Base-by-base conservation (phyloP, 345 rosid species). In the Punica granatum region DNA sequence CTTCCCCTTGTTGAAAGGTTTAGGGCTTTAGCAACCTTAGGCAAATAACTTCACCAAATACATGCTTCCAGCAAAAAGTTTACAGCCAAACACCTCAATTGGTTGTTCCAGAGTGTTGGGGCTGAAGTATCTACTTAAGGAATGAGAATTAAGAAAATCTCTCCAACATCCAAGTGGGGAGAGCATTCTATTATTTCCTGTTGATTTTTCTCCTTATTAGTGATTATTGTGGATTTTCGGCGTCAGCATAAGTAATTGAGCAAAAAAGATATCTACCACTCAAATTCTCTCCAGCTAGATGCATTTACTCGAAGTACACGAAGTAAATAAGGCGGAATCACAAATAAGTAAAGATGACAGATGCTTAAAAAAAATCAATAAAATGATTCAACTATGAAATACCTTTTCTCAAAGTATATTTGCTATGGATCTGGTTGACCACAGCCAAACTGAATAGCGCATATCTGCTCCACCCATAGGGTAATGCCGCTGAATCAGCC, bases 401-500 rank as follows among this genome's bases (percentile, higher is more conserved):
- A 92, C 98, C 98, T 67, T 92, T 92, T 85, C 91, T 89, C 58
- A 91, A 70, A 30, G 95, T 80, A 73, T 76, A 88, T 75, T 81
- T 82, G 75, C 60, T 75, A 77, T 85, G 78, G 18, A 81, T 58
- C 81, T 94, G 99, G 80, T 94, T 94, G 49, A 83, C 85, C 59
- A 94, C 85, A 54, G 95, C 79, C 76, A 94, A 79, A 79, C 90
- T 86, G 75, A 94, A 94, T 71, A 86, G 97, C 13, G 99, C 90
- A 63, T 78, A 94, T 86, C 96, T 84, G 81, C 92, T 89, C 99
- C 99, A 94, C 48, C 96, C 97, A 65, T 91, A 88, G 0, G 98
- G 89, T 84, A 94, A 71, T 28, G 77, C 73, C 0, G 80, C 23
- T 7, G 97, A 88, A 70, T 91, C 98, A 1, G 96, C 96, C 75